Conservation (phyloP, 257 asterid species). For the Orobanche coerulescens region DNA sequence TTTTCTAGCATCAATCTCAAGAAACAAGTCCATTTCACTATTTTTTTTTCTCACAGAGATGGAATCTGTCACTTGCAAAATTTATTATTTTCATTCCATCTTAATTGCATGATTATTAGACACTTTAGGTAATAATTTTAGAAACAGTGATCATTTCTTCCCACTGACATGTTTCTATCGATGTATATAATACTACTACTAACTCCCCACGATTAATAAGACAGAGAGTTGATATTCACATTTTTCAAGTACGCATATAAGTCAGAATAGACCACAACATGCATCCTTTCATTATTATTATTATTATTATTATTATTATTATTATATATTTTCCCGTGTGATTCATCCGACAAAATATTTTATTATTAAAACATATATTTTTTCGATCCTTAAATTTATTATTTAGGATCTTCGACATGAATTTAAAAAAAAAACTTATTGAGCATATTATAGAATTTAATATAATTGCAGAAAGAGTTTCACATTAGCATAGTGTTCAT, state of each 20-base stretch:
- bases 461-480: too few relatives aligned
- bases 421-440: too few relatives aligned
- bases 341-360: too few relatives aligned
- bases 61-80: conserved; percentile 7
- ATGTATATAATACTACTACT: conserved; percentile 15
- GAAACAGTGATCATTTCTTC: conserved; percentile 7
- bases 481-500: too few relatives aligned
- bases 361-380: too few relatives aligned
- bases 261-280: conserved; percentile 60
- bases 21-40: conserved; percentile 15
- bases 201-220: conserved; percentile 25
- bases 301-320: too few relatives aligned
- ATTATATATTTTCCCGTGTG: too few relatives aligned
- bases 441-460: too few relatives aligned
- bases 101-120: conserved; percentile 30
- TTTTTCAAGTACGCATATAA: conserved; percentile 30
- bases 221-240: conserved; percentile 25
- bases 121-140: conserved; percentile 21
- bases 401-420: too few relatives aligned
- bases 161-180: conserved; percentile 36
- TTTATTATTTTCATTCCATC: conserved; percentile 15
- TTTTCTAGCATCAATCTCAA: conserved; percentile 2
- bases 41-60: conserved; percentile 10
- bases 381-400: too few relatives aligned
- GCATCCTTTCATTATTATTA: conserved; percentile 54